Evolutionary conservation across 345 rosid species (phyloP).

Genomic region (Sonneratia caseolaris): DNA sequence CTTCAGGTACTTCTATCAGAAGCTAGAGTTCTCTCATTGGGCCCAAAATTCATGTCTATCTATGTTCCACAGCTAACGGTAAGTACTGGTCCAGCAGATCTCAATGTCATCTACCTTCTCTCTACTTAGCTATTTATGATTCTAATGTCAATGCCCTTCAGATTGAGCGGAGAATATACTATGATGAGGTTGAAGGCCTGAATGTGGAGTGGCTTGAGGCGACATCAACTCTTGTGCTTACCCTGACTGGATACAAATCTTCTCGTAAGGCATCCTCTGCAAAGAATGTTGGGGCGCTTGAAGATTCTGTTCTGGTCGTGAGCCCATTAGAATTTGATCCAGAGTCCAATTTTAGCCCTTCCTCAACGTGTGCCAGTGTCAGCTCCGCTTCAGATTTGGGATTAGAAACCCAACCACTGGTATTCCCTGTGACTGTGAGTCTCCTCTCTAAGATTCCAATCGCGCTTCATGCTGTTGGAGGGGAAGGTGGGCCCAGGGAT

Average conservation of each 20-base stretch:
- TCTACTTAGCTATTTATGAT: neutral
- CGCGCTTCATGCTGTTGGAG: conserved; percentile 71
- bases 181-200: conserved; percentile 75
- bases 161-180: conserved; percentile 74
- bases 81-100: conserved; percentile 16
- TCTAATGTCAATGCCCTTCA: conserved; percentile 14
- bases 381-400: neutral
- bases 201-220: conserved; percentile 67
- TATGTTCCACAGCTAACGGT: conserved; percentile 70
- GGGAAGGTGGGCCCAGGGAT: conserved; percentile 70
- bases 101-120: neutral
- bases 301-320: conserved; percentile 43
- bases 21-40: conserved; percentile 77
- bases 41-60: conserved; percentile 80
- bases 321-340: conserved; percentile 35
- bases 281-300: conserved; percentile 34
- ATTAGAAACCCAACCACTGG: conserved; percentile 34
- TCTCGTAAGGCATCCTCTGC: conserved; percentile 32
- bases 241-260: conserved; percentile 26
- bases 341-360: conserved; percentile 10
- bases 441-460: conserved; percentile 75
- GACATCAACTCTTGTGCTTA: conserved; percentile 69
- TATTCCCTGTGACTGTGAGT: conserved; percentile 57
- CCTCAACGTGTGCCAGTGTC: neutral
- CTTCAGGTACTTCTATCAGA: conserved; percentile 58